Evolutionary conservation across 225 moss, liverwort and hornwort genomes (phyloP), one percentile per base, ranked within the genome.

Genomic region (Asterella californica): DNA sequence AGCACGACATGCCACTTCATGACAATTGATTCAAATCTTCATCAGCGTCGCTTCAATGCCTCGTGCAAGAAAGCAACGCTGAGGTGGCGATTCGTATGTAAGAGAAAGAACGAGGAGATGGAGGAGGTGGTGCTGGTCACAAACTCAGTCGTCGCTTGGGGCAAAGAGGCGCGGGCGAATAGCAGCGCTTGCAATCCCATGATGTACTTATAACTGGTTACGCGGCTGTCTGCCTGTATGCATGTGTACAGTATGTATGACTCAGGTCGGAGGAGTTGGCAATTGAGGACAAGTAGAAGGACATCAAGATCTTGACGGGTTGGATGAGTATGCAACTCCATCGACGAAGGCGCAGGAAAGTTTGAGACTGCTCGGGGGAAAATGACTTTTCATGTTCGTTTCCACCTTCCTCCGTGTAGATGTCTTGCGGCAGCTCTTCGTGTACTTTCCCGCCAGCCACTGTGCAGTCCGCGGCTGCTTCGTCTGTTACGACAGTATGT

Each of bases 141-240:
- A 45, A 10, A 76, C 76, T 37, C 19, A 45, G 34, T 79, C 70
- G 67, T 60, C 79, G 74, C 67, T 60, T 48, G 49, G 38, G 25
- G 24, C 42, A 59, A 15, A 83, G 66, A 55, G 74, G 78, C 45
- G 79, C 79, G 50, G 76, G 30, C 55, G 70, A 80, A 50, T 59
- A 45, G 76, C 76, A 62, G 57, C 80, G 69, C 80, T 84, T 84
- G 73, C 81, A 78, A 84, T 84, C 84, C 81, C 78, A 33, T 14
- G 45, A 2, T 72, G 9, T 15, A 22, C 25, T 14, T 15, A 0
- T 72, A 19, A 49, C 34, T 33, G 30, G 75, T 75, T 52, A 49
- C 29, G 70, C 38, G 33, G 34, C 68, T 68, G 21, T 18, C 4
- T 33, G 33, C 34, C 21, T 70, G 38, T n/a, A n/a, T n/a, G n/a